A percentile compares a stretch with the other conserved stretches of the same genome.
Conservation (phyloP, 2,329 filamentous ascomycete genomes). For the Talaromyces sp. region DNA sequence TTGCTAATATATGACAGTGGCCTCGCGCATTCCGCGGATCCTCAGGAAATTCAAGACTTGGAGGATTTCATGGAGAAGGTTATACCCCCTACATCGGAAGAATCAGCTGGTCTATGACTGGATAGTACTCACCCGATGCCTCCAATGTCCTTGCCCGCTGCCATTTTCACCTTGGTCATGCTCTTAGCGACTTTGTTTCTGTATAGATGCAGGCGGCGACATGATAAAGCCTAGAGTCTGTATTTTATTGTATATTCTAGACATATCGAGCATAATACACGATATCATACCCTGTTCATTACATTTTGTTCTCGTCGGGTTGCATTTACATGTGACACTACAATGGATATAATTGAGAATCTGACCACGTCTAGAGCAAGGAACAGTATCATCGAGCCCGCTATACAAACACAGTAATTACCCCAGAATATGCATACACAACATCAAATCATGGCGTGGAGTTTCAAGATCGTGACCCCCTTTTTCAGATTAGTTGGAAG, state of each 20-base stretch:
- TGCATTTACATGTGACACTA: neutral
- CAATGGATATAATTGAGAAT: neutral
- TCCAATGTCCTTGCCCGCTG: neutral
- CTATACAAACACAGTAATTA: neutral
- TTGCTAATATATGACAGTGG: slow-evolving; percentile 48
- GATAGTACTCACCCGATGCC: slow-evolving; percentile 17
- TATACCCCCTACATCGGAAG: slow-evolving; percentile 49
- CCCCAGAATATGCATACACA: neutral
- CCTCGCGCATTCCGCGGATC: slow-evolving; percentile 72
- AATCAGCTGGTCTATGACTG: slow-evolving; percentile 38
- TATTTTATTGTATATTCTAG: neutral
- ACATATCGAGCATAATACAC: neutral
- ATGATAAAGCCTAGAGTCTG: neutral
- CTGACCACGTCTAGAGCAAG: neutral
- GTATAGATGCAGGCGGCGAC: neutral
- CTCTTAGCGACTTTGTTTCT: slow-evolving; percentile 5
- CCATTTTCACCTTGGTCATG: slow-evolving; percentile 10
- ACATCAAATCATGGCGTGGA: neutral
- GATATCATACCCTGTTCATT: neutral
- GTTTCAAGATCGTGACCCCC: neutral
- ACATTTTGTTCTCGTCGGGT: neutral
- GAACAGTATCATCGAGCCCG: neutral
- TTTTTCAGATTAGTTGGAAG: neutral
- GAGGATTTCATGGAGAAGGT: slow-evolving; percentile 61
- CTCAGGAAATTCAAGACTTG: slow-evolving; percentile 77